phyloP scores from a whole-genome alignment of 768 basidiomycete genomes.

The Xanthoconium purpureum region DNA sequence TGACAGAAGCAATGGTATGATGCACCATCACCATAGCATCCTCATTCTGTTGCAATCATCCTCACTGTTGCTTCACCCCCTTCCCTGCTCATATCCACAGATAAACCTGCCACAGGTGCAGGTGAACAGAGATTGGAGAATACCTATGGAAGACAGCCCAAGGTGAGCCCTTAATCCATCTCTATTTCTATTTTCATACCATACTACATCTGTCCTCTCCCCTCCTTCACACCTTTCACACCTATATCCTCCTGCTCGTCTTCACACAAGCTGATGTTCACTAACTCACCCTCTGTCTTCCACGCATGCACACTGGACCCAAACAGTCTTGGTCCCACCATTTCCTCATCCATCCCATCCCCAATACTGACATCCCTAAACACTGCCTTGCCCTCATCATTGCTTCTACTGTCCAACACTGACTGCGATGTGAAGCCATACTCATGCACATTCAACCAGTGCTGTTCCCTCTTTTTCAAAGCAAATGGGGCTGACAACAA shows the following conservation, averaged over 20 bases:
- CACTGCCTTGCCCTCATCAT: conserved; percentile 25
- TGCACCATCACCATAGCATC: too few species aligned
- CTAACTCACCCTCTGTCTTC: conserved; percentile 4
- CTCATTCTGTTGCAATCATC: too few species aligned
- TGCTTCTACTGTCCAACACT: conserved; percentile 36
- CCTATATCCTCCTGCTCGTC: background rate
- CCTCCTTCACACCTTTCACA: background rate
- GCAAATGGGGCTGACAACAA: conserved; percentile 1
- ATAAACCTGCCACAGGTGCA: too few species aligned
- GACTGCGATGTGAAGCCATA: conserved; percentile 26
- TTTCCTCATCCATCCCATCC: background rate
- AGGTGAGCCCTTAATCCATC: conserved; percentile 18
- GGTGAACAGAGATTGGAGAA: too few species aligned
- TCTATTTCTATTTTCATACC: conserved; percentile 55
- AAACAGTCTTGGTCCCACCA: background rate
- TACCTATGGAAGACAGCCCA: too few species aligned
- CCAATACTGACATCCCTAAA: background rate
- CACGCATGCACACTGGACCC: background rate
- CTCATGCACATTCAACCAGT: conserved; percentile 16
- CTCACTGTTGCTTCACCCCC: too few species aligned
- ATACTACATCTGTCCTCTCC: conserved; percentile 34
- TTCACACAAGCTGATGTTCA: background rate
- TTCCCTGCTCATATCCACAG: too few species aligned
- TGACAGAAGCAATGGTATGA: too few species aligned
- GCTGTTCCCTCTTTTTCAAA: conserved; percentile 4